These are phyloP conservation scores for Fusarium domesticum DNA, from an alignment of 2,329 filamentous ascomycete species.

Conservation along the genomic window DNA sequence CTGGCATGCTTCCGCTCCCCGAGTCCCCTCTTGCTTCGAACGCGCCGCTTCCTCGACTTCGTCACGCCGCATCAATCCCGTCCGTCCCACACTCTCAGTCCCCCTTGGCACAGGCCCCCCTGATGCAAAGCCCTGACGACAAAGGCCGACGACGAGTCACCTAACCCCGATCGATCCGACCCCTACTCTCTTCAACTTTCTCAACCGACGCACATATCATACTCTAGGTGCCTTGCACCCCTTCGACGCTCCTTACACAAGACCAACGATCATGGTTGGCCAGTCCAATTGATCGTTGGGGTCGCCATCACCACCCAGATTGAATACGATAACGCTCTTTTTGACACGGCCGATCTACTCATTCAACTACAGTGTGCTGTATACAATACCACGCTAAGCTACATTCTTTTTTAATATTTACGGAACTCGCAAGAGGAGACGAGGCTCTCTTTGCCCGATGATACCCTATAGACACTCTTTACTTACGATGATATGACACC, in stretches of 20 bases:
- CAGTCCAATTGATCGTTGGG: no score
- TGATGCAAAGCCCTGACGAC: conserved; percentile 31
- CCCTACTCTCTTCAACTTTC: conserved; percentile 17
- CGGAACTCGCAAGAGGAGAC: conserved; percentile 26
- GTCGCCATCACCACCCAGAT: background rate
- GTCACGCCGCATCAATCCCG: conserved; percentile 37
- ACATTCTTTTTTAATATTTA: conserved; percentile 30
- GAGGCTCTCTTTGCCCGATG: conserved; percentile 33
- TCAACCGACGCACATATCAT: conserved; percentile 13
- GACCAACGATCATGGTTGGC: background rate
- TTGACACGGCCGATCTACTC: background rate
- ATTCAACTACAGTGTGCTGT: conserved; percentile 29
- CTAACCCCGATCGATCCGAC: conserved; percentile 24
- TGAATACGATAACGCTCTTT: conserved; percentile 8
- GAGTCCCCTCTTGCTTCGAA: conserved; percentile 43
- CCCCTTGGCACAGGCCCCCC: conserved; percentile 34
- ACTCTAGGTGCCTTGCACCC: no score
- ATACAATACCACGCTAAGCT: conserved; percentile 1
- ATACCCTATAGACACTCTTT: conserved; percentile 39
- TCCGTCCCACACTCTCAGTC: conserved; percentile 36
- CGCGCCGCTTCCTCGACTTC: conserved; percentile 38
- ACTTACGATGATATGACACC: conserved; percentile 37
- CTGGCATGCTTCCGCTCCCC: conserved; percentile 44
- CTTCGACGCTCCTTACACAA: conserved; percentile 11
- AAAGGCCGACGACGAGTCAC: conserved; percentile 36